These are phyloP conservation scores for Zygnema cylindricum DNA, from an alignment of 139 green algal species.

Conservation along the genomic window DNA sequence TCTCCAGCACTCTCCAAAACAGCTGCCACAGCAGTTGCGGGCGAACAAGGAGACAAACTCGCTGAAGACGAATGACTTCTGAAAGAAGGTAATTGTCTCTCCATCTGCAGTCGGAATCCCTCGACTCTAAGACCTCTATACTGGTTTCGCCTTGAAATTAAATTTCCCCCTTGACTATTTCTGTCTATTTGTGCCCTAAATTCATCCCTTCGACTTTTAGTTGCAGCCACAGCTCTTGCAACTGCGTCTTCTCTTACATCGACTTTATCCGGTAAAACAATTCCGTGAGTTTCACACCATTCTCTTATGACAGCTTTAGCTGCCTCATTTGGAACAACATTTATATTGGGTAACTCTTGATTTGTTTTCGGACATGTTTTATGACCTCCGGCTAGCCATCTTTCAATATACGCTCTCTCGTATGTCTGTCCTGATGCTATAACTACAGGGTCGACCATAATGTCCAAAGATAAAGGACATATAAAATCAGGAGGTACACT, in stretches of 20 bases:
- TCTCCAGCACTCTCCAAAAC: neutral
- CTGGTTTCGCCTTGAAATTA: neutral
- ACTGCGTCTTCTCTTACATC: neutral
- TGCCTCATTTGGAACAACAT: conserved; percentile 36
- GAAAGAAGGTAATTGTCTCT: neutral
- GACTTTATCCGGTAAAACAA: conserved; percentile 6
- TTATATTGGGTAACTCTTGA: conserved; percentile 26
- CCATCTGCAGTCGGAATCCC: neutral
- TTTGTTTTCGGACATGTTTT: conserved; percentile 41
- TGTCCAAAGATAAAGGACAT: conserved; percentile 42
- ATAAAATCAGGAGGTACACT: conserved; percentile 40
- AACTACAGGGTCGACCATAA: conserved; percentile 59
- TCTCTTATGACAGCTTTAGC: conserved; percentile 37
- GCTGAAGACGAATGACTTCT: neutral
- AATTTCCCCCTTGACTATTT: neutral
- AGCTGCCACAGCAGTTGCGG: neutral
- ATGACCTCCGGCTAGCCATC: conserved; percentile 47
- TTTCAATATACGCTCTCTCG: conserved; percentile 52
- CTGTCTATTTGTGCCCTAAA: neutral
- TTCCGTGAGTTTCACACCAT: conserved; percentile 25
- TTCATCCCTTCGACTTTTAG: neutral
- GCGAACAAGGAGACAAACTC: neutral
- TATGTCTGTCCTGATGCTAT: conserved; percentile 62
- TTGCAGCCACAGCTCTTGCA: neutral
- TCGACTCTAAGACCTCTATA: neutral